Conservation (phyloP, 768 basidiomycete genomes). For the Rhizopogon vulgaris region DNA sequence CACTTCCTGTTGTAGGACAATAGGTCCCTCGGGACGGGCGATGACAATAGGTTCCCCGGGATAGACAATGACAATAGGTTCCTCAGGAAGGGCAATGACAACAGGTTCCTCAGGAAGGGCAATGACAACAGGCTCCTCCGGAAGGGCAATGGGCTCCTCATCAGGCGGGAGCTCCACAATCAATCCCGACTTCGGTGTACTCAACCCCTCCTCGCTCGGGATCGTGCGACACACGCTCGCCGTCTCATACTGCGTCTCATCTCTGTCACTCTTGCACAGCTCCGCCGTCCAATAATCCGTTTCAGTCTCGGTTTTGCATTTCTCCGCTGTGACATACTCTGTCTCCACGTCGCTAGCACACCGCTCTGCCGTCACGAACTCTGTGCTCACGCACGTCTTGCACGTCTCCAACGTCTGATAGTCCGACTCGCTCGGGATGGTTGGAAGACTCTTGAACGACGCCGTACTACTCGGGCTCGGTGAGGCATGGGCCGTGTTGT, state of each 20-base stretch:
- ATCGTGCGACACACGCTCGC: conserved; percentile 35
- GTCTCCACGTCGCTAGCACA: conserved; percentile 37
- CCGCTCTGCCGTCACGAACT: conserved; percentile 44
- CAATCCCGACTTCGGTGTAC: conserved; percentile 32
- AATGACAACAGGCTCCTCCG: neutral
- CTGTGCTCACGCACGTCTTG: conserved; percentile 34
- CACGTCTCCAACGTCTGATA: conserved; percentile 38
- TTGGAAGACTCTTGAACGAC: conserved; percentile 53
- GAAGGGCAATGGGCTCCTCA: neutral
- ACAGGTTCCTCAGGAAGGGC: neutral
- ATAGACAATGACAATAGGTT: neutral
- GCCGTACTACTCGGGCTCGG: conserved; percentile 38
- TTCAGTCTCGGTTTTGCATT: conserved; percentile 36
- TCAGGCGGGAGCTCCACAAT: conserved; percentile 22
- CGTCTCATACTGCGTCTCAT: conserved; percentile 42
- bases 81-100: neutral
- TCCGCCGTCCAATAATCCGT: conserved; percentile 47
- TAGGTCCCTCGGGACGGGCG: neutral
- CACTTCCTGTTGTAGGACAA: neutral
- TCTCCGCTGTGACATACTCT: conserved; percentile 46
- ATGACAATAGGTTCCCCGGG: neutral
- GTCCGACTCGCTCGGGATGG: conserved; percentile 51
- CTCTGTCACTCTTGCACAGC: conserved; percentile 26
- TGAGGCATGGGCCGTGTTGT: conserved; percentile 29
- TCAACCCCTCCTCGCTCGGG: conserved; percentile 23